Conservation (phyloP, 2,329 filamentous ascomycete species). For the Aspergillus neoniger region DNA sequence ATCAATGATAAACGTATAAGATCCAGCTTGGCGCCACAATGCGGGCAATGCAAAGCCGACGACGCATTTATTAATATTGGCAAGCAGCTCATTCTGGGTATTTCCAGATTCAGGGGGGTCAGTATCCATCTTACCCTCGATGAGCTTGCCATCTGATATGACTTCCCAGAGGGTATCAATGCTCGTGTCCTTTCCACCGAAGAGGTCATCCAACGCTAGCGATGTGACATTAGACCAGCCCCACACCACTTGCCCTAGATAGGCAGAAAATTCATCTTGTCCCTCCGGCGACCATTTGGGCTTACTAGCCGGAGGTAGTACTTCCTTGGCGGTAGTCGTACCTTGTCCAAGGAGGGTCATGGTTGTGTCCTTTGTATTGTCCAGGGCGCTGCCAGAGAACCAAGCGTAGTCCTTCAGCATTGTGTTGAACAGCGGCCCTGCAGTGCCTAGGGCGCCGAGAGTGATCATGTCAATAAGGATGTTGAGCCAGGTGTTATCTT, state of each 20-base stretch:
- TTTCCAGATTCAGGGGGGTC: neutral
- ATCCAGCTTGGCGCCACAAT: slow-evolving; percentile 11
- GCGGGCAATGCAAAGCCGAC: slow-evolving; percentile 13
- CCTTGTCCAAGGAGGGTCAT: slow-evolving; percentile 9
- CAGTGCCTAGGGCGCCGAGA: slow-evolving; percentile 10
- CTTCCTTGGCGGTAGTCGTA: slow-evolving; percentile 13
- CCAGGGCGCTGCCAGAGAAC: slow-evolving; percentile 4
- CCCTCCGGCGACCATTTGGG: slow-evolving; percentile 3
- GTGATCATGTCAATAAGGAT: slow-evolving; percentile 16
- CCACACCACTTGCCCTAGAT: slow-evolving; percentile 11
- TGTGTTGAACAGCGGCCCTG: slow-evolving; percentile 15
- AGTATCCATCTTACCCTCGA: slow-evolving; percentile 2
- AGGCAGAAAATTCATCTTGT: slow-evolving; percentile 14
- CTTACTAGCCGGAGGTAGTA: neutral
- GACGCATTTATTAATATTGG: slow-evolving; percentile 4
- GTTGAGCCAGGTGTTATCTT: slow-evolving; percentile 13
- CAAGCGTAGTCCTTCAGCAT: neutral
- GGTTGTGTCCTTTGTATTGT: slow-evolving; percentile 9
- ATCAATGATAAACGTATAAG: slow-evolving; percentile 15
- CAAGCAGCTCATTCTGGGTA: neutral
- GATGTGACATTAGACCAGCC: slow-evolving; percentile 12
- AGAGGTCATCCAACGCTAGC: neutral
- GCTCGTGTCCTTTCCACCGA: neutral
- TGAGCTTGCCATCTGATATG: slow-evolving; percentile 16
- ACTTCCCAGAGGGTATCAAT: neutral